Base-by-base conservation (phyloP, 345 rosid genomes). In the Eucalyptus lansdowneana region DNA sequence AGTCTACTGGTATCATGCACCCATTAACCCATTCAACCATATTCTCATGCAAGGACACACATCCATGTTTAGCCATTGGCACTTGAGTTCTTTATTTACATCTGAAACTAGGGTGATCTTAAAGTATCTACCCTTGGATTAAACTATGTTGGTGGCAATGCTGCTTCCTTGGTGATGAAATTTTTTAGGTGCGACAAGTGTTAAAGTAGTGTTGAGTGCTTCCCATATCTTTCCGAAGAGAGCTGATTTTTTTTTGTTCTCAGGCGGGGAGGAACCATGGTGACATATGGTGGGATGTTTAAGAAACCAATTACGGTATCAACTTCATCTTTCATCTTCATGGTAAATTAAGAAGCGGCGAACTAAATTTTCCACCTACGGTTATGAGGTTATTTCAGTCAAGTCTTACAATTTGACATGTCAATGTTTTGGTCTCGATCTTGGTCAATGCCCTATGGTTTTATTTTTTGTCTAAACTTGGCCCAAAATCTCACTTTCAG, bases 261-360 rank as follows among this genome's bases (percentile, higher is more conserved):
- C 91, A 96, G 96, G 92, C 94, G 90, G 81, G 95, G 96, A 89
- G 99, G 99, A 92, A 95, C 95, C 13, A 95, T 95, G 99, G 98
- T 96, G 87, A 97, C 99, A 42, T 98, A 97, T 91, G 99, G 98
- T 81, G 97, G 99, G 87, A 96, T 98, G 99, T 96, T 99, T 34
- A 97, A 95, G 91, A 95, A 93, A 90, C 98, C 99, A 86, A 87
- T 97, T 90, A 95, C 96, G 6, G 95, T 94, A 42, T 91, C 99
- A 88, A 96, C 99, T 87, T 93, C 99, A 37, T 89, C 96, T 47
- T 96, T 98, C 92, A 97, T 98, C 92, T 96, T 98, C 81, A 91
- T 94, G 96, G 99, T 95, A 90, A 89, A 56, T 50, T 62, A 45
- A 29, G 50, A 17, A 67, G 76, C 15, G 15, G 31, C 9, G 3